Base-by-base conservation (phyloP, 2,329 filamentous ascomycete genomes). In the Zalaria obscura region DNA sequence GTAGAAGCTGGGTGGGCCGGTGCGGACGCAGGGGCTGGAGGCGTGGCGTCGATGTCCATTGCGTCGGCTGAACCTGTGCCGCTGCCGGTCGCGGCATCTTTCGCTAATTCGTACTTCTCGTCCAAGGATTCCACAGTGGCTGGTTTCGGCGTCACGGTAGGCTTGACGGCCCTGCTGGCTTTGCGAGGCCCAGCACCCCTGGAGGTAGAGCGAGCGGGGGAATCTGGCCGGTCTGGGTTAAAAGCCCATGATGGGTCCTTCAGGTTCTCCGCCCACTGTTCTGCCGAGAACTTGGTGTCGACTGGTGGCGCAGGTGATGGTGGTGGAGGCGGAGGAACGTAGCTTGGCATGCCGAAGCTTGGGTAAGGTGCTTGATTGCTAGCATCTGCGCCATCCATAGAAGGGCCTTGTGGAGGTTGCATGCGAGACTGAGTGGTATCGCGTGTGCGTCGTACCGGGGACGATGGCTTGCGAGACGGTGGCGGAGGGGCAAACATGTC, bases 31-130 rank as follows among this genome's bases (percentile, higher is more conserved):
- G 39, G 44, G 9, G 42, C 42, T 27, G 44, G 60, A 44, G 51
- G 60, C 45, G 56, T 51, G 1, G 58, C 53, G 45, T 69, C 66
- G 29, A 70, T 68, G 38, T 69, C 67, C 67, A 70, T 70, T 0
- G 63, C 63, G 48, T 68, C 63, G 4, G 47, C 48, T 6, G 52
- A 55, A 52, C 39, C 38, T 28, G 35, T 29, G 8, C 55, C 9
- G 55, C 36, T 28, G 52, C 38, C 58, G 57, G 35, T 53, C 53
- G 40, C 52, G 55, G 25, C 36, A 26, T 33, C 29, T 36, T 34
- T 40, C 25, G 53, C 49, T n/a, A 49, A 35, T 37, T 40, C 9
- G 26, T 26, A 36, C 41, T 39, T 27, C 29, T 32, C 29, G 29
- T 32, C 29, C 29, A 32, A 32, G 7, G 29, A 10, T 46, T 42